Base-by-base conservation (phyloP, 768 basidiomycete species). In the Tulasnella sp. region DNA sequence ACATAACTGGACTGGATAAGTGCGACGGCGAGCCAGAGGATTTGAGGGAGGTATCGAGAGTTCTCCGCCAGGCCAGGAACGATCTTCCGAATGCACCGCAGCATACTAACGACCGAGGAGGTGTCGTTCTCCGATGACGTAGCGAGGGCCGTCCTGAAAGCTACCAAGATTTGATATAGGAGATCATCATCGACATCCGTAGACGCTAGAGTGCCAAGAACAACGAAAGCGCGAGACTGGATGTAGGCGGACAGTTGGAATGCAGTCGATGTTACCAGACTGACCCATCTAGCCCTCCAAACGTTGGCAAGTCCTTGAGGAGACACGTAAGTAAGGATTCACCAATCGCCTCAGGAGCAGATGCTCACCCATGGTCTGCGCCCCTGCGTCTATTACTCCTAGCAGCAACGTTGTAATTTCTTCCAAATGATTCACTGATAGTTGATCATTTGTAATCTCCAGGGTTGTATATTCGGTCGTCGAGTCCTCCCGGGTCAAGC, bases 221-320 rank as follows among this genome's bases (percentile, higher is more conserved):
- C 78, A 28, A 84, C 75, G 63, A 92, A 93, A 0, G 88, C 84
- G 8, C 87, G 79, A 24, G 83, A 78, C 61, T 93, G 91, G n/a
- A 90, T 76, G 2, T 83, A 79, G 0, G 87, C 82, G 3, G 85
- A 87, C 41, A 83, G 74, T 60, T 93, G 91, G 68, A 93, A 93
- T 19, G 90, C 88, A 0, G 84, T 85, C 1, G 86, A 78, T 1
- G 85, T 83, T 12, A 89, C 78, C 52, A 95, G 64, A 35, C 86
- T 79, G 83, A 90, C 90, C 89, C 90, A 93, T 31, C 91, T 74
- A 24, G 90, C 87, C 53, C 83, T 76, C 91, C 91, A 95, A 3
- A 84, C 76, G 60, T 95, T 95, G 27, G 84, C 66, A 3, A 88
- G 64, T 9, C 81, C 86, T 86, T n/a, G 48, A 19, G 48, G 20